These are phyloP conservation scores for Trichoderma sp. DNA, from an alignment of 2,329 filamentous ascomycete species.

Conservation along the genomic window DNA sequence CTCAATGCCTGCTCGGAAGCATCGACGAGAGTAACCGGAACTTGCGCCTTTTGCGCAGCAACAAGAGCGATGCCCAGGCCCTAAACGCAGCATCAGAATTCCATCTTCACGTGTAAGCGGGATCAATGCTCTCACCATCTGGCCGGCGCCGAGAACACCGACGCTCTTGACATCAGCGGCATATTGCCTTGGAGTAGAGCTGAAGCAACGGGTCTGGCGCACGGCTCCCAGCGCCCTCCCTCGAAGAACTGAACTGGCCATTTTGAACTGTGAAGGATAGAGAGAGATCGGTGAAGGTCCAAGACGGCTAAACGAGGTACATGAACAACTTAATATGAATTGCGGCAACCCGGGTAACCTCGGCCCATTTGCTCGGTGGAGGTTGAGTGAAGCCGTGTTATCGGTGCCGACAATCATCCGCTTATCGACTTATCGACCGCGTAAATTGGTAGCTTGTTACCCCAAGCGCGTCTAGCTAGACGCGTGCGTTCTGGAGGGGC, in stretches of 20 bases:
- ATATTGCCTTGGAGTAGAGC: conserved; percentile 58
- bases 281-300: not conserved
- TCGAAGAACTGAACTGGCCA: conserved; percentile 41
- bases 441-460: conserved; percentile 11
- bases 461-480: conserved; percentile 24
- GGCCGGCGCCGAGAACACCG: conserved; percentile 89
- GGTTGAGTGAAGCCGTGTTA: not conserved
- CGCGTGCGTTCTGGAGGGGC: conserved; percentile 27
- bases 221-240: conserved; percentile 35
- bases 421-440: conserved; percentile 21
- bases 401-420: conserved; percentile 21
- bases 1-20: conserved; percentile 78
- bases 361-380: conserved; percentile 34
- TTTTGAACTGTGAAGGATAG: conserved; percentile 25
- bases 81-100: conserved; percentile 45
- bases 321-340: conserved; percentile 6
- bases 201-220: conserved; percentile 60
- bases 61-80: conserved; percentile 95
- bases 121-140: conserved; percentile 67
- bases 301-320: conserved; percentile 6
- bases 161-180: conserved; percentile 78
- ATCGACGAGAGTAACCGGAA: conserved; percentile 85
- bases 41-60: conserved; percentile 76
- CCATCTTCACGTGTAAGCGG: conserved; percentile 8
- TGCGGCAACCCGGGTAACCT: conserved; percentile 41